Conservation (phyloP, 306 rosid species). For the Cucurbita pepo region DNA sequence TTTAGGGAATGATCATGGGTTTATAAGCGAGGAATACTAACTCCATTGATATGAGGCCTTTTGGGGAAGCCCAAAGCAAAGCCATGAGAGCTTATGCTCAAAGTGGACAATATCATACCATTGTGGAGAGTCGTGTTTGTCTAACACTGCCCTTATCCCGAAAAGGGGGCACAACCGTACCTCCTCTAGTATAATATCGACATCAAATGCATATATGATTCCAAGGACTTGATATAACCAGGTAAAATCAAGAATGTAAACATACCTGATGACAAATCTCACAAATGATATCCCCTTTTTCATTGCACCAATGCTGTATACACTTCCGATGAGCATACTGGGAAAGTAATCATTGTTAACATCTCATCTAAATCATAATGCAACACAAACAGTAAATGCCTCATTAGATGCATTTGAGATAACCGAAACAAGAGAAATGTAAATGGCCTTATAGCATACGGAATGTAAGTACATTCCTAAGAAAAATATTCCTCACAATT, state of each 20-base stretch:
- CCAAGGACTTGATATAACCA: neutral
- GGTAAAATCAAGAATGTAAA: neutral
- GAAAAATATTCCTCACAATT: neutral
- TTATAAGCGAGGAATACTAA: too few species aligned
- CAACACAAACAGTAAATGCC: neutral
- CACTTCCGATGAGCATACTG: conserved; percentile 98
- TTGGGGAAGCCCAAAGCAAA: too few species aligned
- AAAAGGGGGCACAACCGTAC: neutral
- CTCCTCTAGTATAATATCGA: neutral
- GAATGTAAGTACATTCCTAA: neutral
- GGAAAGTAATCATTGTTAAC: conserved; percentile 7
- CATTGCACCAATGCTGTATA: conserved; percentile 96
- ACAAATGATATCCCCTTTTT: conserved; percentile 90
- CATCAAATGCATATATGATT: neutral
- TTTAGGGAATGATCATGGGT: too few species aligned
- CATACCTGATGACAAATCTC: conserved; percentile 94
- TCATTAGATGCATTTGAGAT: neutral
- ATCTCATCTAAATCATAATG: neutral
- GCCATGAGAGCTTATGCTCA: too few species aligned
- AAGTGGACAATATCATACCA: too few species aligned
- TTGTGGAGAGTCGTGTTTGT: too few species aligned
- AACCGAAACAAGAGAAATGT: neutral
- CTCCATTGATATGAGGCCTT: too few species aligned
- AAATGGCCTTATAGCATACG: neutral
- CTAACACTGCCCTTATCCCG: neutral